These are phyloP conservation scores for Stephania cephalantha DNA, from an alignment of 164 flowering plant species.

Conservation along the genomic window DNA sequence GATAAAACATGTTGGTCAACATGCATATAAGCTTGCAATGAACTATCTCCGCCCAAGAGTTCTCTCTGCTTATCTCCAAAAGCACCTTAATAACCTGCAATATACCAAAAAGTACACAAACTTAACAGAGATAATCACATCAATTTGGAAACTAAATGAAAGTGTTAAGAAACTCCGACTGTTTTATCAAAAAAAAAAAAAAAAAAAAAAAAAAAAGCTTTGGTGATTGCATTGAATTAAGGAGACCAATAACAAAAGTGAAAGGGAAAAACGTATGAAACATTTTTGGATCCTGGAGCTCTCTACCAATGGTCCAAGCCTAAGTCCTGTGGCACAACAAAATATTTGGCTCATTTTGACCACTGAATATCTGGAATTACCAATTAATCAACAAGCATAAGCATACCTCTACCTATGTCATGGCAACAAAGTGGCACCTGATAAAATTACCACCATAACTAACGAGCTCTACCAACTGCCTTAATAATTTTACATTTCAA, in stretches of 20 bases:
- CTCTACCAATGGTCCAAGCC: background rate
- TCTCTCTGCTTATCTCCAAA: conserved; percentile 58
- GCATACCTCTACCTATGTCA: background rate
- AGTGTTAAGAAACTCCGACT: background rate
- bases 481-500: no score
- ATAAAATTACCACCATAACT: no score
- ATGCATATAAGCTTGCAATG: conserved; percentile 85
- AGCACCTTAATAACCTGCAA: conserved; percentile 76
- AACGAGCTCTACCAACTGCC: no score
- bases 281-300: background rate
- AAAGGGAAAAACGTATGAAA: no score
- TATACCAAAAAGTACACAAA: background rate
- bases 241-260: background rate
- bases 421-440: no score
- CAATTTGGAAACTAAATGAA: background rate
- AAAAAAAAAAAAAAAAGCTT: no score
- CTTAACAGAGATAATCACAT: background rate
- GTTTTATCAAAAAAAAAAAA: background rate
- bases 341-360: background rate
- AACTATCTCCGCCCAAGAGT: conserved; percentile 94
- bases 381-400: background rate
- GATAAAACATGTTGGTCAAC: conserved; percentile 85
- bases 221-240: background rate
- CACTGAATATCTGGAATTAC: background rate
- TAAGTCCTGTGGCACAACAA: background rate